Conservation (phyloP, 2,329 filamentous ascomycete genomes). For the Diaporthe batatas region DNA sequence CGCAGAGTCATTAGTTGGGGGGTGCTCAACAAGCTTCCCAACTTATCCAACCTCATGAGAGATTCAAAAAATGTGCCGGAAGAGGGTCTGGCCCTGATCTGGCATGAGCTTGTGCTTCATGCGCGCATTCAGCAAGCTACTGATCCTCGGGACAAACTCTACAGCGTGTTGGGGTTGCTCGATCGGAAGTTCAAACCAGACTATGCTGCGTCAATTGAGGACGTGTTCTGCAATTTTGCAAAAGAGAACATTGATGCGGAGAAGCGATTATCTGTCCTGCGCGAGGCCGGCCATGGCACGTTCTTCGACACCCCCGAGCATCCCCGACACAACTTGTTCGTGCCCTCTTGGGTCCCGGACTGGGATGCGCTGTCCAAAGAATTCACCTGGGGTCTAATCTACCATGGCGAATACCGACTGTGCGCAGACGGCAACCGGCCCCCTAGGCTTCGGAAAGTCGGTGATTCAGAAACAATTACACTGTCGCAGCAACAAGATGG, state of each 20-base stretch:
- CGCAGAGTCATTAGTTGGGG: conserved; percentile 12
- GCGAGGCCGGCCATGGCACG: conserved; percentile 3
- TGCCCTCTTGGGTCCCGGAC: conserved; percentile 17
- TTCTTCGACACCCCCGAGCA: conserved; percentile 11
- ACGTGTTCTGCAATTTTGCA: background rate
- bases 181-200: conserved; percentile 17
- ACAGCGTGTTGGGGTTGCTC: conserved; percentile 12
- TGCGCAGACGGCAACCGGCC: background rate
- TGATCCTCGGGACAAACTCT: conserved; percentile 13
- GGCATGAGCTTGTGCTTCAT: conserved; percentile 16
- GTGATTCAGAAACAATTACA: background rate
- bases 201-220: conserved; percentile 11
- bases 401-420: background rate
- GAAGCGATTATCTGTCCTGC: background rate
- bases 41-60: conserved; percentile 2
- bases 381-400: conserved; percentile 14
- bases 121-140: conserved; percentile 11
- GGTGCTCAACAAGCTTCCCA: conserved; percentile 1
- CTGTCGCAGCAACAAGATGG: too few species aligned
- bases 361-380: conserved; percentile 21
- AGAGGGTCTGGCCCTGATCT: background rate
- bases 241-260: background rate
- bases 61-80: background rate
- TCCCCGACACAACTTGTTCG: conserved; percentile 11
- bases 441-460: background rate